These are phyloP conservation scores for Exophiala mesophila DNA, from an alignment of 2,329 filamentous ascomycete genomes.

Conservation along the genomic window DNA sequence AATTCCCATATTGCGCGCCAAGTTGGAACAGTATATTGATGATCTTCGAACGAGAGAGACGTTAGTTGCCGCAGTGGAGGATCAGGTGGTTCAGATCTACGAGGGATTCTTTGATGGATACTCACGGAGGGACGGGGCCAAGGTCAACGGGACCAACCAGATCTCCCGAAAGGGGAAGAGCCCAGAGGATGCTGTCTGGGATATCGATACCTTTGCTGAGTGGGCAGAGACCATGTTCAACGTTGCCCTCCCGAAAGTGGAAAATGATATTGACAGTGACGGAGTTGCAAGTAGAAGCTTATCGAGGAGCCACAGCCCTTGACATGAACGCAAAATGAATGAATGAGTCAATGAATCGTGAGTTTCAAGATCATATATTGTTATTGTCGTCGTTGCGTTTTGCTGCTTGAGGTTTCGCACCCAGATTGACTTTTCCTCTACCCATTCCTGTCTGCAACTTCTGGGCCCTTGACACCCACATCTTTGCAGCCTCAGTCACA, in stretches of 20 bases:
- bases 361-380: background rate
- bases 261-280: constrained; percentile 30
- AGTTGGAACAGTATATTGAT: constrained; percentile 59
- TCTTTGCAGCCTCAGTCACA: constrained; percentile 39
- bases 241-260: constrained; percentile 30
- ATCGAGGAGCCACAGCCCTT: constrained; percentile 21
- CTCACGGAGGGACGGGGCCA: constrained; percentile 26
- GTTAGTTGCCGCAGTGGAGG: constrained; percentile 60
- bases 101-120: constrained; percentile 59
- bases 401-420: constrained; percentile 9
- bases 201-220: constrained; percentile 59
- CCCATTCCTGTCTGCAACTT: constrained; percentile 44
- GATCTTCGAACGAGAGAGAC: constrained; percentile 62
- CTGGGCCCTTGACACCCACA: constrained; percentile 50
- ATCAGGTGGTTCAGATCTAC: constrained; percentile 58
- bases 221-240: constrained; percentile 58
- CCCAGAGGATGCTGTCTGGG: constrained; percentile 59
- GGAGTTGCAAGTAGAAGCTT: constrained; percentile 19
- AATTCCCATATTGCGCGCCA: constrained; percentile 50
- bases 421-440: constrained; percentile 32
- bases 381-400: no score
- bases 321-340: constrained; percentile 1
- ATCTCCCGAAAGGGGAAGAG: constrained; percentile 52
- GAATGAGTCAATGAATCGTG: background rate
- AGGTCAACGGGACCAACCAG: constrained; percentile 32